Base-by-base conservation (phyloP, 108 stramenopile genomes). In the Cyclotella sp. region DNA sequence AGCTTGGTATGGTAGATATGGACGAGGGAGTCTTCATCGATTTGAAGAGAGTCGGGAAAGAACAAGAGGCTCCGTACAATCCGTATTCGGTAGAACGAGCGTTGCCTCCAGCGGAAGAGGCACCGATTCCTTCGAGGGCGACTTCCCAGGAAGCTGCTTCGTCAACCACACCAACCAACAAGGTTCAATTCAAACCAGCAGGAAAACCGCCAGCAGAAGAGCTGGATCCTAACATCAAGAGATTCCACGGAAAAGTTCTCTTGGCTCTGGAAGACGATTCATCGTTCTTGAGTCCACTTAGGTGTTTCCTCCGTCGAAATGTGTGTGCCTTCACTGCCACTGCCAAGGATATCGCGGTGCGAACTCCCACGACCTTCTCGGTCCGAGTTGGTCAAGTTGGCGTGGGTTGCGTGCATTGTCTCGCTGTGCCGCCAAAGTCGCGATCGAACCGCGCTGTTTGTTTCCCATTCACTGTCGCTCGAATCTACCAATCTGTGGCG, bases 401-500 rank as follows among this genome's bases (percentile, higher is more conserved):
- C 24, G 81, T 85, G 9, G 81, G 84, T 13, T 85, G 84, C 52
- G 89, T 94, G 26, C 85, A 85, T 45, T 96, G 95, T 66, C 64
- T 90, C 14, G 53, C 75, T 4, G 85, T 88, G 28, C 86, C 90
- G 15, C 84, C 95, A 12, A 96, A 94, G 64, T 60, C 72, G 47
- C 79, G 95, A 29, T 87, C 92, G 10, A 96, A 96, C 68, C 65
- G 95, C 52, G 93, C 95, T 2, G 95, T 93, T 15, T 96, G 95
- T 70, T 96, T 96, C 63, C 95, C 95, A 10, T 96, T 93, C 73
- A 89, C 91, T 16, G 85, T 96, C 47, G 82, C 76, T n/a, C 69
- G 95, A 28, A 96, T 96, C 73, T 96, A 96, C 63, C 95, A 96
- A 77, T 88, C 90, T 9, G 95, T 96, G 64, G 90, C 95, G 10